Conservation (phyloP, 2,329 filamentous ascomycete genomes). For the Peltaster fructicola region DNA sequence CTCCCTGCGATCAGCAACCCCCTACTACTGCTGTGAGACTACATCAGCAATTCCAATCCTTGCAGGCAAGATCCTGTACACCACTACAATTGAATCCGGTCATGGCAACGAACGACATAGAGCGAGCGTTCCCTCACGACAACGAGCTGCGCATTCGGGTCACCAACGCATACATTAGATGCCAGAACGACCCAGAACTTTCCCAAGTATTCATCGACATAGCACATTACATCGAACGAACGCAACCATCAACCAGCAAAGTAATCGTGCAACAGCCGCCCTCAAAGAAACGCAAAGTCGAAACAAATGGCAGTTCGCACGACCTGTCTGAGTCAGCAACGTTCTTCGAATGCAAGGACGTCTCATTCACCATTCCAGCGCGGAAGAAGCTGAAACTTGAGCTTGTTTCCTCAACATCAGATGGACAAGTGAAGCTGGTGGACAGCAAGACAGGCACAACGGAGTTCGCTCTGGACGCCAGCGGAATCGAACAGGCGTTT, state of each 20-base stretch:
- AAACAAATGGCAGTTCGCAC: slow-evolving; percentile 9
- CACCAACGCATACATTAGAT: slow-evolving; percentile 5
- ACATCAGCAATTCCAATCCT: no score
- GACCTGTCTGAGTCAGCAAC: slow-evolving; percentile 16
- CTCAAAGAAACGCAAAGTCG: slow-evolving; percentile 33
- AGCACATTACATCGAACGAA: slow-evolving; percentile 29
- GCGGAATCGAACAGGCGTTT: slow-evolving; percentile 38
- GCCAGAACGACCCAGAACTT: slow-evolving; percentile 9
- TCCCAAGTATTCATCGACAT: slow-evolving; percentile 30
- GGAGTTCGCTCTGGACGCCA: slow-evolving; percentile 30
- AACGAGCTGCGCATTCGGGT: slow-evolving; percentile 6
- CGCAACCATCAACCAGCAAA: slow-evolving; percentile 13
- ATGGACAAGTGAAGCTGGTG: slow-evolving; percentile 13
- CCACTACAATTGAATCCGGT: background rate
- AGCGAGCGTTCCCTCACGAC: slow-evolving; percentile 8
- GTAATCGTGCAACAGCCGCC: slow-evolving; percentile 18
- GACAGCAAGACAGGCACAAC: slow-evolving; percentile 12
- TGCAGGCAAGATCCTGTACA: no score
- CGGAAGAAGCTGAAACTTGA: slow-evolving; percentile 46
- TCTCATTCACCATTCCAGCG: slow-evolving; percentile 44
- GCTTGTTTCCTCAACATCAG: slow-evolving; percentile 23
- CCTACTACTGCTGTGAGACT: no score
- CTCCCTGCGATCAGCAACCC: no score
- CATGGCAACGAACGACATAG: slow-evolving; percentile 4
- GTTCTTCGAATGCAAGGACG: slow-evolving; percentile 32